Conservation (phyloP, 2,329 filamentous ascomycete species). For the Cyphellophora europaea region DNA sequence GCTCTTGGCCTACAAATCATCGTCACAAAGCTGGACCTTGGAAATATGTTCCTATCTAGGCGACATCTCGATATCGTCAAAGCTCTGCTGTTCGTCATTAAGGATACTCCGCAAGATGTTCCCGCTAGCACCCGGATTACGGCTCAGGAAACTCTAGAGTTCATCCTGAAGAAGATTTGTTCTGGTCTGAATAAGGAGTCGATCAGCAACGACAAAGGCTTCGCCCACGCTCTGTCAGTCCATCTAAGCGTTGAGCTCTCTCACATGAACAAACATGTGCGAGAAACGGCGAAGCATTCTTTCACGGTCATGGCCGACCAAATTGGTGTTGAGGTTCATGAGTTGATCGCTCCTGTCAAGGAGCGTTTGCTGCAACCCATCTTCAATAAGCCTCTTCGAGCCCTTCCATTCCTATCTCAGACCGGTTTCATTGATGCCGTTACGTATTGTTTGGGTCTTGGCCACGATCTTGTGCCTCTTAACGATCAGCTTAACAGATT, state of each 20-base stretch:
- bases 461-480: constrained; percentile 80
- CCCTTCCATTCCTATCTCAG: constrained; percentile 86
- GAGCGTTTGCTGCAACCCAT: constrained; percentile 84
- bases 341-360: constrained; percentile 81
- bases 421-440: constrained; percentile 98
- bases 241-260: constrained; percentile 81
- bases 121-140: constrained; percentile 79
- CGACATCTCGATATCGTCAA: constrained; percentile 82
- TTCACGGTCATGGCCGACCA: constrained; percentile 74
- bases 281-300: constrained; percentile 72
- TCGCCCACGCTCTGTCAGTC: constrained; percentile 68
- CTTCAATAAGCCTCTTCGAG: constrained; percentile 87
- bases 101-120: constrained; percentile 91
- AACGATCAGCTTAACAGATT: constrained; percentile 85
- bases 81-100: constrained; percentile 93
- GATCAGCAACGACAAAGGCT: constrained; percentile 54
- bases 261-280: constrained; percentile 93
- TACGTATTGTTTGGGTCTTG: constrained; percentile 85
- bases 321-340: constrained; percentile 69
- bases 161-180: constrained; percentile 69
- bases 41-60: constrained; percentile 70
- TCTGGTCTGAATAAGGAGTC: constrained; percentile 75
- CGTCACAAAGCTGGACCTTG: constrained; percentile 74
- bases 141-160: constrained; percentile 73
- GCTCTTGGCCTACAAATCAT: constrained; percentile 83